These are phyloP conservation scores for Saccharomyces uvarum DNA, from an alignment of 1,139 yeast species.

Conservation along the genomic window DNA sequence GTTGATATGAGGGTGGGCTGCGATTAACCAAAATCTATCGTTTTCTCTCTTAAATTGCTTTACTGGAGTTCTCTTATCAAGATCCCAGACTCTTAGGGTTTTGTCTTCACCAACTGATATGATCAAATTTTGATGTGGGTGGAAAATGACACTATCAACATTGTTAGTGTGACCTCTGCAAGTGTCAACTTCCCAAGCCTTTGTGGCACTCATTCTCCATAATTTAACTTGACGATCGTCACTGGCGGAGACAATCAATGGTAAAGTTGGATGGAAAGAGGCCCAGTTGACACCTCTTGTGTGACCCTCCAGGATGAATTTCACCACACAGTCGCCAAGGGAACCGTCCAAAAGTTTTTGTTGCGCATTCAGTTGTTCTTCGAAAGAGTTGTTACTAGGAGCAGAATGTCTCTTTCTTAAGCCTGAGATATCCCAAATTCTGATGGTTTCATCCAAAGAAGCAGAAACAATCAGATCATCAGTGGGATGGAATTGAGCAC, in stretches of 20 bases:
- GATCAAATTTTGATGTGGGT: constrained; percentile 87
- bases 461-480: constrained; percentile 94
- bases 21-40: constrained; percentile 91
- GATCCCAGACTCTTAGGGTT: constrained; percentile 96
- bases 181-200: constrained; percentile 99
- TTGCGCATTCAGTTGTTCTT: constrained; percentile 65
- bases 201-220: constrained; percentile 97
- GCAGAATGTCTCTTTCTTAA: constrained; percentile 94
- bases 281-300: constrained; percentile 99
- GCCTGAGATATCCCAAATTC: constrained; percentile 98
- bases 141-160: constrained; percentile 83
- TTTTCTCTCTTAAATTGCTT: constrained; percentile 91
- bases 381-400: constrained; percentile 45
- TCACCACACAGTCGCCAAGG: constrained; percentile 92
- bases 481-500: constrained; percentile 94
- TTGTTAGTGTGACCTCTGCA: constrained; percentile 96
- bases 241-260: constrained; percentile 90
- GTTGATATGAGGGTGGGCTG: constrained; percentile 83
- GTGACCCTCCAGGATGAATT: constrained; percentile 94
- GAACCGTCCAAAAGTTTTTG: constrained; percentile 81
- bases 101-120: constrained; percentile 93
- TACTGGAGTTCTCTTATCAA: constrained; percentile 86
- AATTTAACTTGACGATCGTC: constrained; percentile 92
- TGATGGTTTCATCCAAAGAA: constrained; percentile 94
- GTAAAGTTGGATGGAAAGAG: constrained; percentile 92